Evolutionary conservation across 2,329 filamentous ascomycete genomes (phyloP).

Genomic region (Colletotrichum sp.): DNA sequence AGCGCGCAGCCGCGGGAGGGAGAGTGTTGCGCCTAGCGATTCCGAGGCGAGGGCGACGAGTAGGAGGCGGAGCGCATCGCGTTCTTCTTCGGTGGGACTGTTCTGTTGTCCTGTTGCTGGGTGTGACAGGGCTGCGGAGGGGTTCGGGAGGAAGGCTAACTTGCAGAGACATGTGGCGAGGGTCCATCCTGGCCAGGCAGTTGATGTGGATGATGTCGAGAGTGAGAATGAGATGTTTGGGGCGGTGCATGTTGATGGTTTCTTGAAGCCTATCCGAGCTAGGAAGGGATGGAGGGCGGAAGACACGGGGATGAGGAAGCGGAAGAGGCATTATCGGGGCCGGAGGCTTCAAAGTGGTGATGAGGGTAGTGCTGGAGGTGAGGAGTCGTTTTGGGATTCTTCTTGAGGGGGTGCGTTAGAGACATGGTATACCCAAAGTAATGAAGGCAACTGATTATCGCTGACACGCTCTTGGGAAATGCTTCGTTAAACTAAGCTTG

Average conservation of each 20-base stretch:
- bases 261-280: conserved; percentile 60
- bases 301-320: conserved; percentile 13
- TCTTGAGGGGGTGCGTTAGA: neutral
- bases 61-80: conserved; percentile 30
- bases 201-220: conserved; percentile 41
- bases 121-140: conserved; percentile 40
- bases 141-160: conserved; percentile 41
- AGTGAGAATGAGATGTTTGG: conserved; percentile 63
- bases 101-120: conserved; percentile 41
- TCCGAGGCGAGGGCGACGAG: conserved; percentile 1
- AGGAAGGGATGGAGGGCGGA: conserved; percentile 48
- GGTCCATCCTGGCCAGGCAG: conserved; percentile 41
- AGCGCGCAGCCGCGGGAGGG: conserved; percentile 27
- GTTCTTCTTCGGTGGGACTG: conserved; percentile 37
- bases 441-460: neutral
- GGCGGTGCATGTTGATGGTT: conserved; percentile 73
- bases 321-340: conserved; percentile 16
- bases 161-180: conserved; percentile 42
- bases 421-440: neutral
- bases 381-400: conserved; percentile 7
- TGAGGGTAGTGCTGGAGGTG: neutral
- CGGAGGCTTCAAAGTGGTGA: neutral
- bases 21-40: conserved; percentile 23
- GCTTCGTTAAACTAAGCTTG: neutral
- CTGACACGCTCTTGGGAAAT: accelerated